Evolutionary conservation across 2,329 filamentous ascomycete species (phyloP).

Genomic region (Colletotrichum ledebouriae): DNA sequence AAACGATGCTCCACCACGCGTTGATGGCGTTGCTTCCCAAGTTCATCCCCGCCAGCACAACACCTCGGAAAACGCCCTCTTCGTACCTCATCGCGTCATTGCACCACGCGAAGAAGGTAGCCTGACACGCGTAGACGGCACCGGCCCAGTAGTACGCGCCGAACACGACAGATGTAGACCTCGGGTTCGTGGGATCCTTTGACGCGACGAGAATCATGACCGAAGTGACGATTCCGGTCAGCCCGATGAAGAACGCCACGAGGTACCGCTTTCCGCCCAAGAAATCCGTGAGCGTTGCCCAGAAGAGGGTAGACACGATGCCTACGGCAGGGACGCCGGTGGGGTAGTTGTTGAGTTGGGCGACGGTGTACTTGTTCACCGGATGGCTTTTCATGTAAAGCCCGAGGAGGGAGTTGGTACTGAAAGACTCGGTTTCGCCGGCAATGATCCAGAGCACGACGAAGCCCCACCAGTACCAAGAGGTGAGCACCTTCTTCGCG

Average conservation of each 20-base stretch:
- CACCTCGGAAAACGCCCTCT: conserved; percentile 71
- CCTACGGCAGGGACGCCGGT: conserved; percentile 69
- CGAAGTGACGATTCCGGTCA: conserved; percentile 74
- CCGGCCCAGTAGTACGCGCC: conserved; percentile 79
- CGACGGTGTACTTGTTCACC: conserved; percentile 56
- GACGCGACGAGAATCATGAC: conserved; percentile 71
- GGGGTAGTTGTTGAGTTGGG: conserved; percentile 69
- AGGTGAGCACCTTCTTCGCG: conserved; percentile 66
- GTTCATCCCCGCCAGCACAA: conserved; percentile 81
- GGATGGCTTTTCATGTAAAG: conserved; percentile 66
- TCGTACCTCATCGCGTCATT: conserved; percentile 78
- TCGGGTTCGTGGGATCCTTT: conserved; percentile 52
- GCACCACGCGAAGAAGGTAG: conserved; percentile 82
- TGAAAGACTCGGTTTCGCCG: conserved; percentile 79
- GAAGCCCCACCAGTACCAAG: conserved; percentile 77
- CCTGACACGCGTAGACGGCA: conserved; percentile 78
- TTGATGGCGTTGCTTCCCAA: conserved; percentile 76
- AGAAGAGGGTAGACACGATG: conserved; percentile 74
- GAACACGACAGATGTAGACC: conserved; percentile 68
- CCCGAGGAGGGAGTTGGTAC: conserved; percentile 69
- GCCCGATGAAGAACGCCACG: conserved; percentile 75
- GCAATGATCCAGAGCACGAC: conserved; percentile 77
- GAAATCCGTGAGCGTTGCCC: conserved; percentile 77
- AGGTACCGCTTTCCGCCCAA: conserved; percentile 73
- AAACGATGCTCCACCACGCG: conserved; percentile 80